Base-by-base conservation (phyloP, 164 flowering plant species). In the Amborella trichopoda region DNA sequence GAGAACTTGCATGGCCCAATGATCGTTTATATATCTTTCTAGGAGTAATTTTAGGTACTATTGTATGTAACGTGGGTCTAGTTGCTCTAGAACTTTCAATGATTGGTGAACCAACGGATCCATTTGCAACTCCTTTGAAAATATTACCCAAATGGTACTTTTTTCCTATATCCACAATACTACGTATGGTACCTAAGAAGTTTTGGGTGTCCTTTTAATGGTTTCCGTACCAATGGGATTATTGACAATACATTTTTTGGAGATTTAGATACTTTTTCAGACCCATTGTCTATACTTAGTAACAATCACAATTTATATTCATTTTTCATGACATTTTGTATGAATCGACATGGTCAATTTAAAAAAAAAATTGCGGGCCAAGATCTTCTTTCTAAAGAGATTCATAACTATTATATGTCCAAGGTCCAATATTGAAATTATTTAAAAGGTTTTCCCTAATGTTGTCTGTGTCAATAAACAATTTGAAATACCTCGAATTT, bases 91-190 rank as follows among this genome's bases (percentile, higher is more conserved):
- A 42, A 3, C 46, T n/a, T 13, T 42, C 46, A 42, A 42, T 2
- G 41, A 38, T 38, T 2, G 16, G 41, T 2, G 41, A 38, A 38
- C 2, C 16, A n/a, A 2, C 41, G 41, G n/a, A 42, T 42, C 0
- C 3, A 1, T 24, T 19, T 42, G 3, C 46, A 42, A 42, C 2
- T 21, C 46, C 46, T 42, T 42, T 42, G 25, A 20, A 42, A 42
- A 42, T 42, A 42, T 42, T 42, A 24, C 46, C 2, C 24, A 2
- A 42, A 42, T 42, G 22, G 24, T 42, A 2, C 24, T 42, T 42
- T 6, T 42, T 6, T 1, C 26, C n/a, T 1, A n/a, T 42, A 42
- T 38, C 18, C 18, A 16, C 14, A 42, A 18, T 42, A n/a, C 46
- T 42, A 6, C 1, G 8, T 3, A 42, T 11, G 23, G 25, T 42